Percentiles rank a stretch among this genome's conserved stretches.
These are phyloP conservation scores for Yarrowia galli DNA, from an alignment of 1,139 yeast species.

Conservation along the genomic window DNA sequence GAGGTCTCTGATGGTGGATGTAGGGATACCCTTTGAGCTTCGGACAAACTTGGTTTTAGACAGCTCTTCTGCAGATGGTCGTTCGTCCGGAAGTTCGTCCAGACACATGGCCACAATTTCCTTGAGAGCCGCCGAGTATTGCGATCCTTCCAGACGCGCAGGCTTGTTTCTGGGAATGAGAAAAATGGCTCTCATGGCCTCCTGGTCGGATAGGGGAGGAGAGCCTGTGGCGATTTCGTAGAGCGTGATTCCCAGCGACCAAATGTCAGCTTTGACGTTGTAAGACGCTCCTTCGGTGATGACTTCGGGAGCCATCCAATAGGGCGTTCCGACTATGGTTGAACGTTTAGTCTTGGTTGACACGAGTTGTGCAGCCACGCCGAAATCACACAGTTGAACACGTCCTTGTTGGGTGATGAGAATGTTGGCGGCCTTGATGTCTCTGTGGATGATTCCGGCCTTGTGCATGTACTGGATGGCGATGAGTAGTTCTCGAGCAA, in stretches of 20 bases:
- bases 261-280: constrained; percentile 85
- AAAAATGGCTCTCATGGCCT: constrained; percentile 94
- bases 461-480: constrained; percentile 86
- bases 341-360: constrained; percentile 81
- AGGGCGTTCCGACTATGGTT: constrained; percentile 98
- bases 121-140: constrained; percentile 74
- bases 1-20: constrained; percentile 70
- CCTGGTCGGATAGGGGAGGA: constrained; percentile 97
- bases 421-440: constrained; percentile 94
- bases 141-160: constrained; percentile 90
- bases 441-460: constrained; percentile 93
- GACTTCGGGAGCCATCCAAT: constrained; percentile 99
- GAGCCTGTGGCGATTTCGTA: constrained; percentile 96
- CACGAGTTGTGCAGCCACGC: constrained; percentile 93
- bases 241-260: constrained; percentile 93
- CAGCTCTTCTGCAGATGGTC: constrained; percentile 88
- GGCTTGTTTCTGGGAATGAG: constrained; percentile 92
- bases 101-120: constrained; percentile 91
- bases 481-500: constrained; percentile 77
- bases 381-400: constrained; percentile 94
- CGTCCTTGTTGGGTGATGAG: constrained; percentile 87
- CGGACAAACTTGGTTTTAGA: constrained; percentile 75
- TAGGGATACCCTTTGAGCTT: constrained; percentile 65
- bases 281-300: constrained; percentile 90
- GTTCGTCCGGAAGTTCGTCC: constrained; percentile 89